These are phyloP conservation scores for Umbelopsis sp. DNA, from an alignment of 192 early-diverging fungal species.

Conservation along the genomic window DNA sequence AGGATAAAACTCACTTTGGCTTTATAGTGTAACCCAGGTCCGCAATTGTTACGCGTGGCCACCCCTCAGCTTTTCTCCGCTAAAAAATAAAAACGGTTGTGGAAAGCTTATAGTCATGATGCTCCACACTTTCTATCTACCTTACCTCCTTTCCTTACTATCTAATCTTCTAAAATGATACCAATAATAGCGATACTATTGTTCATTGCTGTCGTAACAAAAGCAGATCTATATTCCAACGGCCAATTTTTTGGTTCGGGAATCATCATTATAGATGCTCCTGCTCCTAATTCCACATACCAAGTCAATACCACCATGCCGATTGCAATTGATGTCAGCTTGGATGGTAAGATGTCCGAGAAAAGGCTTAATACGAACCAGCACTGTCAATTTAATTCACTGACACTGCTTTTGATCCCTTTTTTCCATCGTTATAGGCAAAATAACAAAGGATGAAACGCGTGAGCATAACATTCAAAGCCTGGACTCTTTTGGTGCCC, in stretches of 20 bases:
- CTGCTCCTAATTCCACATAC: conserved; percentile 20
- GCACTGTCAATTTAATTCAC: neutral
- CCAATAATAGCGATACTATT: neutral
- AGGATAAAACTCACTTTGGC: neutral
- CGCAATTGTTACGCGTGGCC: neutral
- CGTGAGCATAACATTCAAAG: neutral
- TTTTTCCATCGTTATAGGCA: neutral
- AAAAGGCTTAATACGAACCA: neutral
- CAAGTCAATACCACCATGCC: conserved; percentile 24
- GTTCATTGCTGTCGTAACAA: neutral
- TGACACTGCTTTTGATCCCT: neutral
- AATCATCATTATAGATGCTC: conserved; percentile 21
- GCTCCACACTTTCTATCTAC: neutral
- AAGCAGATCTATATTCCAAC: conserved; percentile 10
- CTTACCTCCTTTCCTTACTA: neutral
- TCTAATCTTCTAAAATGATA: neutral
- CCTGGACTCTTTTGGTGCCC: too few species aligned
- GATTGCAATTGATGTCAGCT: conserved; percentile 12
- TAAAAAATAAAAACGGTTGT: too few species aligned
- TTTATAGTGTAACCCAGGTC: neutral
- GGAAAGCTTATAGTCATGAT: too few species aligned
- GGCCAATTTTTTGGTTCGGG: conserved; percentile 20
- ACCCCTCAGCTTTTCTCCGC: too few species aligned
- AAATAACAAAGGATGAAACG: neutral
- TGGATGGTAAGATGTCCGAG: conserved; percentile 12